Conservation (phyloP, 352 stramenopile genomes). For the Hyaloperonospora brassicae region DNA sequence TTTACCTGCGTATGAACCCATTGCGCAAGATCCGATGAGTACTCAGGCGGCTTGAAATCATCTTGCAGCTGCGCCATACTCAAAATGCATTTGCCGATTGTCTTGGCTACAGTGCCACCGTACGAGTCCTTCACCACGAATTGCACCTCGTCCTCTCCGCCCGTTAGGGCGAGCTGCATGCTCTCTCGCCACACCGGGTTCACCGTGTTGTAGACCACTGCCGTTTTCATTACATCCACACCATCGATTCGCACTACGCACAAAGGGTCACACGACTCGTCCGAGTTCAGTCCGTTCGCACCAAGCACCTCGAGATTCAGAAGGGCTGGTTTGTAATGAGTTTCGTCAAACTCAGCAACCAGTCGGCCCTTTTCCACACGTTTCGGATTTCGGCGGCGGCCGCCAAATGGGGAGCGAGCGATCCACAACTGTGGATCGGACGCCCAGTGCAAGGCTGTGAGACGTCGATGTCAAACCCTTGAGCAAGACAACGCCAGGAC, state of each 20-base stretch:
- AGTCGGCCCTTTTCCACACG: slow-evolving; percentile 68
- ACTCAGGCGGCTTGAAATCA: slow-evolving; percentile 69
- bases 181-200: slow-evolving; percentile 82
- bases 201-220: slow-evolving; percentile 78
- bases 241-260: slow-evolving; percentile 71
- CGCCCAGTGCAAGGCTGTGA: slow-evolving; percentile 66
- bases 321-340: slow-evolving; percentile 50
- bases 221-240: slow-evolving; percentile 57
- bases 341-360: slow-evolving; percentile 55
- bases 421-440: slow-evolving; percentile 69
- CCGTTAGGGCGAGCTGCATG: slow-evolving; percentile 44
- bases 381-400: slow-evolving; percentile 59
- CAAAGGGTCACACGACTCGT: slow-evolving; percentile 68
- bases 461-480: slow-evolving; percentile 82
- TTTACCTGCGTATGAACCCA: slow-evolving; percentile 80
- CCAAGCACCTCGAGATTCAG: slow-evolving; percentile 63
- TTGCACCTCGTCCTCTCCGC: slow-evolving; percentile 50
- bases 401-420: slow-evolving; percentile 68
- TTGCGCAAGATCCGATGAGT: slow-evolving; percentile 61
- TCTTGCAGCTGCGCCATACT: slow-evolving; percentile 64
- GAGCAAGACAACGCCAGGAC: slow-evolving; percentile 68
- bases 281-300: slow-evolving; percentile 61
- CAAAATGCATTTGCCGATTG: slow-evolving; percentile 67
- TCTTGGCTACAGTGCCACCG: slow-evolving; percentile 65
- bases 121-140: slow-evolving; percentile 84